phyloP scores from a whole-genome alignment of 345 rosid species.

The Eucalyptus guilfoylei region DNA sequence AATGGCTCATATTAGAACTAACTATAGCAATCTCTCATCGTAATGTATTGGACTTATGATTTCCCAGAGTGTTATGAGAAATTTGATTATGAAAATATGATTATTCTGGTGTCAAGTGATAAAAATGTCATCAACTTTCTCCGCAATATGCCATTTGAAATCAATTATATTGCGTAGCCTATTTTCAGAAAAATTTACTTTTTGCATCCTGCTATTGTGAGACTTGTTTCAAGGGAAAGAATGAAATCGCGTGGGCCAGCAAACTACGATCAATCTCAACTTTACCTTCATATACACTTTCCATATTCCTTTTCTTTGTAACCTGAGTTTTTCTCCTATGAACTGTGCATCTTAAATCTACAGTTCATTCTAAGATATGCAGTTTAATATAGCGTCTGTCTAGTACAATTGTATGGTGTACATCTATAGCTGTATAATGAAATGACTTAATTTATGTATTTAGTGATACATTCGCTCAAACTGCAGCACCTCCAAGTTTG shows the following conservation, averaged over 20 bases:
- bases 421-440: not conserved
- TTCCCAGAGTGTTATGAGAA: not conserved
- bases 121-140: not conserved
- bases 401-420: not conserved
- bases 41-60: not conserved
- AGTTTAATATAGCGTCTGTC: not conserved
- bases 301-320: too few species aligned
- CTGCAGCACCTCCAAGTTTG: not conserved
- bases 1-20: not conserved
- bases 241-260: too few species aligned
- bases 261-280: too few species aligned
- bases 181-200: not conserved
- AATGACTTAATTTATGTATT: not conserved
- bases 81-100: not conserved
- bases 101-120: not conserved
- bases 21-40: not conserved
- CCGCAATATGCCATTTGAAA: not conserved
- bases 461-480: not conserved
- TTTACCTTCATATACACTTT: too few species aligned
- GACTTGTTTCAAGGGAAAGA: too few species aligned
- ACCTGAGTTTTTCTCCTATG: too few species aligned
- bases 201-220: not conserved
- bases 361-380: not conserved
- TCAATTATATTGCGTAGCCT: not conserved
- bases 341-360: too few species aligned